Conservation (phyloP, 2,329 filamentous ascomycete genomes). For the Magnaporthiopsis incrustans region DNA sequence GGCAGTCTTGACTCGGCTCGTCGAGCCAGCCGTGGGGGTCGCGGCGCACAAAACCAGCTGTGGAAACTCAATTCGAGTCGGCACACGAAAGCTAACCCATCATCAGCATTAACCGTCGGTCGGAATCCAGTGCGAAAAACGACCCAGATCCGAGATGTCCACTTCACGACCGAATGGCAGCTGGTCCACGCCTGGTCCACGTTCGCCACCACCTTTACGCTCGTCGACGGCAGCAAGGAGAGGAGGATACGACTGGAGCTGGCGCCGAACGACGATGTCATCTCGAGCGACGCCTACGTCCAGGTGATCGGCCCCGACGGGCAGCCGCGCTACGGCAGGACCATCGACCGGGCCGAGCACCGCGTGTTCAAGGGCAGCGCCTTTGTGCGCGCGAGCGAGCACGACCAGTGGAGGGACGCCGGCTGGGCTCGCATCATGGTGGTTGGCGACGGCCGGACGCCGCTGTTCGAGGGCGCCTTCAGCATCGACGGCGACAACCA, state of each 20-base stretch:
- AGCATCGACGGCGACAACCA: slow-evolving; percentile 74
- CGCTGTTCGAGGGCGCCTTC: slow-evolving; percentile 87
- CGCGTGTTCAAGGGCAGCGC: slow-evolving; percentile 77
- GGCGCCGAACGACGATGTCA: slow-evolving; percentile 84
- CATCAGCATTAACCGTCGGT: slow-evolving; percentile 55
- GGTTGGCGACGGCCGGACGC: slow-evolving; percentile 65
- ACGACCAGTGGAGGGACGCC: slow-evolving; percentile 64
- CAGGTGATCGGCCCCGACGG: slow-evolving; percentile 68
- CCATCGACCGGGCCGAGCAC: slow-evolving; percentile 64
- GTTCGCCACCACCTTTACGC: slow-evolving; percentile 77
- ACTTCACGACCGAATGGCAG: slow-evolving; percentile 70
- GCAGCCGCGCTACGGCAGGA: slow-evolving; percentile 47
- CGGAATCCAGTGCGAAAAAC: slow-evolving; percentile 72
- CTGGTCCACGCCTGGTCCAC: slow-evolving; percentile 70
- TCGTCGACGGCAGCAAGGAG: slow-evolving; percentile 56
- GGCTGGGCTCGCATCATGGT: slow-evolving; percentile 84
- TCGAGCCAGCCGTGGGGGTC: not conserved
- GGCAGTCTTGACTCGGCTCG: not conserved
- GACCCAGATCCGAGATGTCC: slow-evolving; percentile 62
- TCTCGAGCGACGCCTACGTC: slow-evolving; percentile 67
- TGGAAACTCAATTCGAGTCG: not conserved
- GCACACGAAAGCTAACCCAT: not conserved
- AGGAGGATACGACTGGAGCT: slow-evolving; percentile 71
- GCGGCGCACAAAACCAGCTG: not conserved
- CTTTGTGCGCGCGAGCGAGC: slow-evolving; percentile 53